Conservation (phyloP, 129 eudicot species). For the Centella asiatica region DNA sequence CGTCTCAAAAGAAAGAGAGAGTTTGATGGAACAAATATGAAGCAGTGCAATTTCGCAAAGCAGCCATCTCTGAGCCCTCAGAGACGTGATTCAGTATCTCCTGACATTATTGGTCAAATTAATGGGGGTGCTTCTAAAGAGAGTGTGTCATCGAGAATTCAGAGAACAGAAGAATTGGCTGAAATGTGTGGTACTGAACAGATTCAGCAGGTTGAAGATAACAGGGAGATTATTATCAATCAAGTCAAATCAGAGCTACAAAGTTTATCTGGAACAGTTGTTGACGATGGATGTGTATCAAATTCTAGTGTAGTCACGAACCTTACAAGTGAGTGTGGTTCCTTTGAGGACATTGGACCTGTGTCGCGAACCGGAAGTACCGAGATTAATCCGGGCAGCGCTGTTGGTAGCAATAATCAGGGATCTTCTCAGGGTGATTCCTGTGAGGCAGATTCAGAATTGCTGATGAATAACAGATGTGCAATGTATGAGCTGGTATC, state of each 20-base stretch:
- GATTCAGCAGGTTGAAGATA: conserved; percentile 4
- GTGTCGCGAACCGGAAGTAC: conserved; percentile 12
- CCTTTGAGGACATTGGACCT: conserved; percentile 12
- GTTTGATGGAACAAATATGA: conserved; percentile 22
- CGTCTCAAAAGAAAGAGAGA: conserved; percentile 39
- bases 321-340: conserved; percentile 10
- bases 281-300: conserved; percentile 18
- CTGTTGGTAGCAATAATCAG: conserved; percentile 19
- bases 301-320: conserved; percentile 23
- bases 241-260: background rate
- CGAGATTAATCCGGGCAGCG: conserved; percentile 17
- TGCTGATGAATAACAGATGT: conserved; percentile 22
- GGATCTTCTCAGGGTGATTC: conserved; percentile 26
- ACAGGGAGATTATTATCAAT: conserved; percentile 10
- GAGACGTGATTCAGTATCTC: conserved; percentile 39
- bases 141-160: conserved; percentile 1
- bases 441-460: conserved; percentile 23
- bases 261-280: conserved; percentile 8
- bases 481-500: conserved; percentile 17
- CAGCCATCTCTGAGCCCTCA: conserved; percentile 34
- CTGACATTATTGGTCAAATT: conserved; percentile 36
- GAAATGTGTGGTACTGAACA: conserved; percentile 2
- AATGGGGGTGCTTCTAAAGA: conserved; percentile 11
- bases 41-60: conserved; percentile 31
- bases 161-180: background rate